phyloP scores from a whole-genome alignment of 1,139 yeast genomes.

The Suhomyces bribrorum region DNA sequence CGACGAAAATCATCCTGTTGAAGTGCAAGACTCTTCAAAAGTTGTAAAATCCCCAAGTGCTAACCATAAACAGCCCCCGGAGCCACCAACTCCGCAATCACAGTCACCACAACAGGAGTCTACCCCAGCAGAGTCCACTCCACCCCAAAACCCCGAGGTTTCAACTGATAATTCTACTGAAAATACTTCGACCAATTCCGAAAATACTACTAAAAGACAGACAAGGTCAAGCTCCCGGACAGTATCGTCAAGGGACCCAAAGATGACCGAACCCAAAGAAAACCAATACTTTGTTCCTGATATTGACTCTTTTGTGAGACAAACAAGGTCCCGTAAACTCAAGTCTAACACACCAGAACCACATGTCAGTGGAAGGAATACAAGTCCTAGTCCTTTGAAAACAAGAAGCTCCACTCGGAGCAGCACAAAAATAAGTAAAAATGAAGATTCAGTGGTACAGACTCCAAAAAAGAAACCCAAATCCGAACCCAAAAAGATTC shows the following conservation, averaged over 20 bases:
- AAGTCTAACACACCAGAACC: not conserved
- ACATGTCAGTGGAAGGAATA: not conserved
- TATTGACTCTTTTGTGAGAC: not conserved
- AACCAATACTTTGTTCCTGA: not conserved
- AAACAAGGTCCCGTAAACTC: not conserved
- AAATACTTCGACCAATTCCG: too few species aligned
- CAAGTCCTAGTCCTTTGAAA: not conserved
- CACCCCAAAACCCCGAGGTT: too few species aligned
- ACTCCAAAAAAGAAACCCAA: not conserved
- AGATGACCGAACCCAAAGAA: not conserved
- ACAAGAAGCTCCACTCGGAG: not conserved
- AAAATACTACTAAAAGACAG: not conserved
- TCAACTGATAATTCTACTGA: too few species aligned
- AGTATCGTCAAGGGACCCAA: too few species aligned
- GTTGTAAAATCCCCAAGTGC: too few species aligned
- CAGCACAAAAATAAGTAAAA: not conserved
- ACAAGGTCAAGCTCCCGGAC: too few species aligned
- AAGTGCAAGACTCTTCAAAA: not conserved
- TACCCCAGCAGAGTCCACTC: too few species aligned
- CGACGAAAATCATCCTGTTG: not conserved
- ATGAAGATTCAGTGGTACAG: not conserved
- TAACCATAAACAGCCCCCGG: too few species aligned
- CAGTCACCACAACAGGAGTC: too few species aligned
- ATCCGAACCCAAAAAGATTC: not conserved
- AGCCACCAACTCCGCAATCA: too few species aligned